A percentile compares a stretch with the other conserved stretches of the same genome.
phyloP scores from a whole-genome alignment of 305 asterid genomes.

The Ajuga reptans region DNA sequence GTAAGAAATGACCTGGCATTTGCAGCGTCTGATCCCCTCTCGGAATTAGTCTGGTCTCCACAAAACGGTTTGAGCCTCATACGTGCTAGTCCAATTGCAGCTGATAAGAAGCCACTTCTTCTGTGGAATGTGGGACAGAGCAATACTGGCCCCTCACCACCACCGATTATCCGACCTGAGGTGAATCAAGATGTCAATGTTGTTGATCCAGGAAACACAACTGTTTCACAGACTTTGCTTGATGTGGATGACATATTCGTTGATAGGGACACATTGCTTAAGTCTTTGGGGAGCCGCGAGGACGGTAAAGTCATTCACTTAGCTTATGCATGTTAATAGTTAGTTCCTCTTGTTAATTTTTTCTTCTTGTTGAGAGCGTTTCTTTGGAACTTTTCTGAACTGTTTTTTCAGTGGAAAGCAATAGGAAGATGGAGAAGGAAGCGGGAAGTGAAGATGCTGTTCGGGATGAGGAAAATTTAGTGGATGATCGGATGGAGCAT shows the following conservation, averaged over 20 bases:
- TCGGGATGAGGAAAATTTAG: conserved; percentile 16
- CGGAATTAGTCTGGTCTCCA: conserved; percentile 77
- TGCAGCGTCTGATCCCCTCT: conserved; percentile 48
- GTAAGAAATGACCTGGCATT: conserved; percentile 34
- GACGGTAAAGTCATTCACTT: background rate
- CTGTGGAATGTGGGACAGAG: conserved; percentile 46
- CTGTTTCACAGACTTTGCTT: conserved; percentile 1
- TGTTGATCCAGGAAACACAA: conserved; percentile 20
- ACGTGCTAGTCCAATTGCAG: conserved; percentile 30
- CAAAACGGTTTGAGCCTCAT: conserved; percentile 50
- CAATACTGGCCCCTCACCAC: conserved; percentile 26
- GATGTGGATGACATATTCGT: conserved; percentile 10
- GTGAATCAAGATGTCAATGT: conserved; percentile 24
- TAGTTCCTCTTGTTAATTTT: background rate
- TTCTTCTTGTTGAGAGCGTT: background rate
- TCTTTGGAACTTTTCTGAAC: conserved; percentile 9
- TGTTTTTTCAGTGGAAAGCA: conserved; percentile 27
- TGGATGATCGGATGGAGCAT: conserved; percentile 21
- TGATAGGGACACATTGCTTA: background rate
- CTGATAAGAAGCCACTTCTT: conserved; percentile 36
- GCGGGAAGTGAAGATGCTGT: background rate
- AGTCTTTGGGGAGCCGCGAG: background rate
- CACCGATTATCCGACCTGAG: conserved; percentile 25
- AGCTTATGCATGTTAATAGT: too few species aligned
- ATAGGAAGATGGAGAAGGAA: conserved; percentile 18